These are phyloP conservation scores for Metschnikowia baotianmanensis DNA, from an alignment of 805 yeast species.

Conservation along the genomic window DNA sequence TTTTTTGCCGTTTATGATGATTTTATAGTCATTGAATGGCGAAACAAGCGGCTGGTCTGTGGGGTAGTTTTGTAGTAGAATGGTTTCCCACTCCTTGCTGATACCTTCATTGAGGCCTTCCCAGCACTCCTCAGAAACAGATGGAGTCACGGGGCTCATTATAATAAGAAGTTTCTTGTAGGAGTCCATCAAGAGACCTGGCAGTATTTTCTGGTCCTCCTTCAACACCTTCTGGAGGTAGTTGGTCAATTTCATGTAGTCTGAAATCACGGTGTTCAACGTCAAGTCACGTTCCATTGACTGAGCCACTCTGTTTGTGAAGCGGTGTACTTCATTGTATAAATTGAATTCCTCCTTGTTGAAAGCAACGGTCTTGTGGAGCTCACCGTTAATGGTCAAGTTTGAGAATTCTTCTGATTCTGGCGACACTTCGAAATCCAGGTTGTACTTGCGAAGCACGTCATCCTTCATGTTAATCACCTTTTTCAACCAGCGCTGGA, in stretches of 20 bases:
- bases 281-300: conserved; percentile 60
- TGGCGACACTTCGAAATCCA: background rate
- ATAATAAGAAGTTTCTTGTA: conserved; percentile 55
- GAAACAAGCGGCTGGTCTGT: conserved; percentile 39
- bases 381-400: conserved; percentile 22
- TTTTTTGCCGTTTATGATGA: conserved; percentile 75
- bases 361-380: conserved; percentile 21
- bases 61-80: conserved; percentile 71
- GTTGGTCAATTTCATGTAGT: conserved; percentile 80
- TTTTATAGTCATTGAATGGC: conserved; percentile 42
- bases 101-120: conserved; percentile 31
- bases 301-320: conserved; percentile 49
- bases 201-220: conserved; percentile 29
- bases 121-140: conserved; percentile 80
- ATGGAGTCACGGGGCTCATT: conserved; percentile 80
- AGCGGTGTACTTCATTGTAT: conserved; percentile 55
- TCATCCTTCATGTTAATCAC: conserved; percentile 34
- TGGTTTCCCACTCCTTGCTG: conserved; percentile 41
- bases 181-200: conserved; percentile 45
- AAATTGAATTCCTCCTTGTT: conserved; percentile 50
- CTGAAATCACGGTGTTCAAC: conserved; percentile 83
- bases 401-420: conserved; percentile 12
- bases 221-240: conserved; percentile 40
- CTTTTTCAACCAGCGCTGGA: conserved; percentile 79
- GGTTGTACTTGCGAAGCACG: conserved; percentile 19